Percentiles rank a stretch among this genome's conserved stretches.
Conservation (phyloP, 768 basidiomycete species). For the Leccinum pellstonianum region DNA sequence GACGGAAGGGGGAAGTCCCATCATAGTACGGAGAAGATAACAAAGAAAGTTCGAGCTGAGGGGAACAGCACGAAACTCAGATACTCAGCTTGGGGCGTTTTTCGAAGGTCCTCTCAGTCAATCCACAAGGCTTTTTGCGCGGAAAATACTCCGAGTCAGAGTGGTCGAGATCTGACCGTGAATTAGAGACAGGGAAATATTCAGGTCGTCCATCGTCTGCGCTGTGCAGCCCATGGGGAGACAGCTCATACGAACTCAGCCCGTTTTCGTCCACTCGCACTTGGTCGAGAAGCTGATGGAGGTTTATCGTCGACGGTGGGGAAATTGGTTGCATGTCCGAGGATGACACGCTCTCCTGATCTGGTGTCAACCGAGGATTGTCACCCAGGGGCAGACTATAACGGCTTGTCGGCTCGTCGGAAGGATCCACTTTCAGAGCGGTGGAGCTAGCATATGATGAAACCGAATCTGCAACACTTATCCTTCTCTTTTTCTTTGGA, state of each 20-base stretch:
- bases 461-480: conserved; percentile 36
- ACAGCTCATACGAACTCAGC: conserved; percentile 29
- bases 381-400: conserved; percentile 27
- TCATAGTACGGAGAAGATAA: conserved; percentile 1
- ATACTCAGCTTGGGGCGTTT: conserved; percentile 29
- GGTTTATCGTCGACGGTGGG: conserved; percentile 29
- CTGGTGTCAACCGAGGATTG: conserved; percentile 33
- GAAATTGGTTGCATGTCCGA: conserved; percentile 35
- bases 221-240: conserved; percentile 17
- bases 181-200: conserved; percentile 37
- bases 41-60: conserved; percentile 3
- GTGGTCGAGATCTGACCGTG: conserved; percentile 34
- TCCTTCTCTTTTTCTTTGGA: conserved; percentile 36
- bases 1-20: neutral
- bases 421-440: conserved; percentile 26
- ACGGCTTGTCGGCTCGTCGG: conserved; percentile 21
- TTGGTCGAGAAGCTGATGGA: conserved; percentile 29
- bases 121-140: conserved; percentile 24
- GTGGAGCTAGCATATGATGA: conserved; percentile 34
- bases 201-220: conserved; percentile 29
- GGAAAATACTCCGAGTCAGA: conserved; percentile 27
- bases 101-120: conserved; percentile 24
- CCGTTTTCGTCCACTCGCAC: conserved; percentile 23
- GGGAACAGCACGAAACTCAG: conserved; percentile 19
- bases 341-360: conserved; percentile 33